Evolutionary conservation across 2,329 filamentous ascomycete species (phyloP).

Genomic region (Fusarium beomiforme): DNA sequence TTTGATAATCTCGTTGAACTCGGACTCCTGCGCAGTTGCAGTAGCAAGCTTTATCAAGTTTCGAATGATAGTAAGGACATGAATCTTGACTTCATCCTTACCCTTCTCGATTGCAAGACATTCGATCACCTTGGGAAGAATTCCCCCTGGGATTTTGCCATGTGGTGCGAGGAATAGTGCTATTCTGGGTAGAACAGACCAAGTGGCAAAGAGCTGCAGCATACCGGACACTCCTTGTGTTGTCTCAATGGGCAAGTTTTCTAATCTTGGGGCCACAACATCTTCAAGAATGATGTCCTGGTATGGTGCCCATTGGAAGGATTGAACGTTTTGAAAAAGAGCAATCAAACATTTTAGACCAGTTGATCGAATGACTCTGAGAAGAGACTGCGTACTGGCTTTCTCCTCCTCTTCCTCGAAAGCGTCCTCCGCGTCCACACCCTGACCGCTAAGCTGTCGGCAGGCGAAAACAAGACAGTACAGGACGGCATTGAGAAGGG

Average conservation of each 20-base stretch:
- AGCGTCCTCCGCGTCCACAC: conserved; percentile 48
- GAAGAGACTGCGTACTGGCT: conserved; percentile 63
- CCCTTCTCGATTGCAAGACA: conserved; percentile 77
- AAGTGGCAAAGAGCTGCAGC: conserved; percentile 82
- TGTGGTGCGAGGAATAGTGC: conserved; percentile 70
- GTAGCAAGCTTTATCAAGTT: conserved; percentile 71
- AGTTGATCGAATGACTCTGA: conserved; percentile 72
- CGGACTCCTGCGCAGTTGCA: conserved; percentile 63
- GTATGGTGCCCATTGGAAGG: conserved; percentile 78
- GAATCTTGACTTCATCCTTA: conserved; percentile 87
- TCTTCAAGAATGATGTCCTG: conserved; percentile 76
- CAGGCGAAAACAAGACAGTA: conserved; percentile 82
- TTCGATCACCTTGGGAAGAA: conserved; percentile 78
- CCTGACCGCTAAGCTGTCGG: conserved; percentile 61
- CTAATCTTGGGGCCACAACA: conserved; percentile 79
- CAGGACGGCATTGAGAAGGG: conserved; percentile 79
- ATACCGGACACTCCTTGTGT: conserved; percentile 88
- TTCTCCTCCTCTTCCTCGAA: conserved; percentile 56
- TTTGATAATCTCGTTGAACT: conserved; percentile 66
- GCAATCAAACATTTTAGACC: conserved; percentile 85
- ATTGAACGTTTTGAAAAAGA: conserved; percentile 78
- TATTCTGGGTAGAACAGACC: conserved; percentile 75
- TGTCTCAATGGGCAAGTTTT: conserved; percentile 84
- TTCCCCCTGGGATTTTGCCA: conserved; percentile 60
- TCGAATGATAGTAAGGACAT: conserved; percentile 79